A percentile compares a stretch with the other conserved stretches of the same genome.
Conservation (phyloP, 2,329 filamentous ascomycete species). For the Colletotrichum sp. region DNA sequence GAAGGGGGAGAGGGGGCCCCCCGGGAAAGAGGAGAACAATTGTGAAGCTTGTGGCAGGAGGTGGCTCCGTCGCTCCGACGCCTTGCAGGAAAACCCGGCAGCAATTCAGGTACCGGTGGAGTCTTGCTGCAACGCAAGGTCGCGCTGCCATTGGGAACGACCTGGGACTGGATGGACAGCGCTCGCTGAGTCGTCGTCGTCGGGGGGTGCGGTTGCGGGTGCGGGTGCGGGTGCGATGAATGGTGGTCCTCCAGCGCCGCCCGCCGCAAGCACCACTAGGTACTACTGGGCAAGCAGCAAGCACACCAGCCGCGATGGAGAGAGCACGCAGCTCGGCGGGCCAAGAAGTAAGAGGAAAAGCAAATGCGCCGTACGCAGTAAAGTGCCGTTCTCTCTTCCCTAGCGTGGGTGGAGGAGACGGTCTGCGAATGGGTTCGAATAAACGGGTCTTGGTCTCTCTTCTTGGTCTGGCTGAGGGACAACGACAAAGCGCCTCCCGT, state of each 20-base stretch:
- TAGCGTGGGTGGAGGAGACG: not conserved
- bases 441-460: not conserved
- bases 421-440: not conserved
- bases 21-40: not conserved
- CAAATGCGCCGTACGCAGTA: not conserved
- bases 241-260: not conserved
- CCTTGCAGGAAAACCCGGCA: constrained; percentile 4
- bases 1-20: not conserved
- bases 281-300: not conserved
- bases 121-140: not conserved
- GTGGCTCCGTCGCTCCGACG: not conserved
- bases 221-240: not conserved
- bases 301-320: not conserved
- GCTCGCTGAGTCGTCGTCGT: not conserved
- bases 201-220: not conserved
- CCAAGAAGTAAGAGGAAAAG: not conserved
- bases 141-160: not conserved
- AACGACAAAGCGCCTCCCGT: not conserved
- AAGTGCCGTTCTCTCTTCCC: not conserved
- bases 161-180: not conserved
- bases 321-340: not conserved
- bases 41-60: not conserved
- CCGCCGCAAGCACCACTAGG: not conserved
- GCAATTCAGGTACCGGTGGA: constrained; percentile 9
- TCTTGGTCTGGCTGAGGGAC: not conserved